Conservation (phyloP, 768 basidiomycete species). For the Collybia mongolica region DNA sequence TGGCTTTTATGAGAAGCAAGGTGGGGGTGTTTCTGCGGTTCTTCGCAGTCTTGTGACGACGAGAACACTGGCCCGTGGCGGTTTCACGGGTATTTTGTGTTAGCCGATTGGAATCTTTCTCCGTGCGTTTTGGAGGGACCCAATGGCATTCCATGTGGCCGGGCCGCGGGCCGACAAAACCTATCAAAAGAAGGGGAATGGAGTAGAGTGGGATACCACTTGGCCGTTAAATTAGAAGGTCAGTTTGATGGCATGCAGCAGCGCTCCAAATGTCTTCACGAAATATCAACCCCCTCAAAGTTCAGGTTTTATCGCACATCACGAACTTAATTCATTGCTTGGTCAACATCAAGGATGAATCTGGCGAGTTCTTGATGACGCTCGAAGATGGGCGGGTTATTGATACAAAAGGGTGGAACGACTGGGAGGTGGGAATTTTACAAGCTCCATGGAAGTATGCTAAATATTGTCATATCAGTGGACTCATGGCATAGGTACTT, state of each 20-base stretch:
- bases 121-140: constrained; percentile 1
- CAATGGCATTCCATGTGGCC: constrained; percentile 1
- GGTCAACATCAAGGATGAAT: constrained; percentile 52
- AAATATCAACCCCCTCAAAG: constrained; percentile 29
- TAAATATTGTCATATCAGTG: constrained; percentile 25
- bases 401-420: constrained; percentile 59
- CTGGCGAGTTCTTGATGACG: constrained; percentile 47
- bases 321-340: constrained; percentile 37
- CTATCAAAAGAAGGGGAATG: too few relatives aligned
- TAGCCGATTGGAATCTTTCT: constrained; percentile 2
- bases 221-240: background rate
- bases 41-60: constrained; percentile 14
- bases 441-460: background rate
- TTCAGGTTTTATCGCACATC: constrained; percentile 25
- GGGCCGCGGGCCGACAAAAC: constrained; percentile 15
- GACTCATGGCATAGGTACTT: constrained; percentile 42
- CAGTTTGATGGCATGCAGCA: background rate
- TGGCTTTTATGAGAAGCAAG: constrained; percentile 11
- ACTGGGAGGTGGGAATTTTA: constrained; percentile 42
- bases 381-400: constrained; percentile 50
- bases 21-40: background rate
- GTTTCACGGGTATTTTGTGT: background rate
- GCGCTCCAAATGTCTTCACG: constrained; percentile 25
- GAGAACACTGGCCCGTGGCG: background rate
- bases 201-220: background rate